These are phyloP conservation scores for Amyloporia xantha DNA, from an alignment of 768 basidiomycete genomes.

Conservation along the genomic window DNA sequence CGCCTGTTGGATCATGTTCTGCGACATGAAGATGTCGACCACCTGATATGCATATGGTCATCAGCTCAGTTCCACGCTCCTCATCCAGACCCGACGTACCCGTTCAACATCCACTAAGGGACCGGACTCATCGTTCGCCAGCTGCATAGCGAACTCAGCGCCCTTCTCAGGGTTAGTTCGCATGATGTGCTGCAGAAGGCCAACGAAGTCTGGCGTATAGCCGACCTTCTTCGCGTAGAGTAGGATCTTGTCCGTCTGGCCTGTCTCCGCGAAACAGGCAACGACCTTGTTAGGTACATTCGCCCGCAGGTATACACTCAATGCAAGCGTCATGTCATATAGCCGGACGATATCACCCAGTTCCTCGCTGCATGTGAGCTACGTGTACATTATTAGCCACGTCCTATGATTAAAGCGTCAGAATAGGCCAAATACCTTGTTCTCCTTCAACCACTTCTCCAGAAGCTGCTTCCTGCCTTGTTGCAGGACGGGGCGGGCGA, in stretches of 20 bases:
- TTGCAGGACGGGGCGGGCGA: constrained; percentile 91
- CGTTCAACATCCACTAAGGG: constrained; percentile 91
- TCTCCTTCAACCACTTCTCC: constrained; percentile 99
- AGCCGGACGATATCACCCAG: constrained; percentile 93
- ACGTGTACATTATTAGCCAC: too few species aligned
- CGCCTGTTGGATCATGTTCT: constrained; percentile 99
- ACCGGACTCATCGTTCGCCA: constrained; percentile 90
- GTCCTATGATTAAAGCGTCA: neutral
- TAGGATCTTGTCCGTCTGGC: constrained; percentile 97
- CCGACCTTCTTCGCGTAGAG: constrained; percentile 96
- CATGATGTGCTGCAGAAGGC: constrained; percentile 92
- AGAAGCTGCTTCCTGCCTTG: constrained; percentile 95
- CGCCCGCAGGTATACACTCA: constrained; percentile 95
- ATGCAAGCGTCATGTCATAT: constrained; percentile 94
- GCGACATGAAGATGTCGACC: constrained; percentile 99
- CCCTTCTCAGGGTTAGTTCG: constrained; percentile 96
- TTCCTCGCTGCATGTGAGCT: constrained; percentile 98
- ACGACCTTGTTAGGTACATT: constrained; percentile 98
- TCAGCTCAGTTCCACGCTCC: too few species aligned
- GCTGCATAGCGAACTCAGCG: constrained; percentile 92
- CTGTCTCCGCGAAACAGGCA: constrained; percentile 98
- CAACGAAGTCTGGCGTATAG: constrained; percentile 88
- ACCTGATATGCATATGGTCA: too few species aligned
- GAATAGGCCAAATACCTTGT: constrained; percentile 52
- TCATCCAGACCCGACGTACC: too few species aligned